Percentiles rank a stretch among this genome's conserved stretches.
Conservation (phyloP, 2,329 filamentous ascomycete species). For the Xylaria hypoxylon region DNA sequence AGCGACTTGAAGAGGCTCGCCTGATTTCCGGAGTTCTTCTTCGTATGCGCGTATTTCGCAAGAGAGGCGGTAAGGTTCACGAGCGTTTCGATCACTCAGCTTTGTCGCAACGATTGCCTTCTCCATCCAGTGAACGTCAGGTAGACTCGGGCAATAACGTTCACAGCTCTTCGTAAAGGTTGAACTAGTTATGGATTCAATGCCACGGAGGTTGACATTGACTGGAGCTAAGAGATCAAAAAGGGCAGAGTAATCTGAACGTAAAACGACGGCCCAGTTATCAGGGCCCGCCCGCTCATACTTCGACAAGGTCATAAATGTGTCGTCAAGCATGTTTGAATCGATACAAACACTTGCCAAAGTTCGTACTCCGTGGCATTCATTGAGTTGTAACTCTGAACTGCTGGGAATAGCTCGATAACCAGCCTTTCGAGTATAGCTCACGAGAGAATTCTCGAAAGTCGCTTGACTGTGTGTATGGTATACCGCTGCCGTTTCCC, state of each 20-base stretch:
- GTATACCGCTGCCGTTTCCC: slow-evolving; percentile 1
- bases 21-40: slow-evolving; percentile 12
- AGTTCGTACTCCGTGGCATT: slow-evolving; percentile 17
- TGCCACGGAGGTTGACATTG: slow-evolving; percentile 31
- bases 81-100: slow-evolving; percentile 4
- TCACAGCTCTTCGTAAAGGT: neutral
- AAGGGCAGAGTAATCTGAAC: slow-evolving; percentile 36
- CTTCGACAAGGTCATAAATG: slow-evolving; percentile 29
- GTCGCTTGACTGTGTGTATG: neutral
- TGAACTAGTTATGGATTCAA: slow-evolving; percentile 11
- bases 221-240: slow-evolving; percentile 37
- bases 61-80: slow-evolving; percentile 36
- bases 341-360: slow-evolving; percentile 31
- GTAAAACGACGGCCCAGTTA: slow-evolving; percentile 32
- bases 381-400: slow-evolving; percentile 5
- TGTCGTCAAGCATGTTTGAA: slow-evolving; percentile 25
- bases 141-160: slow-evolving; percentile 14
- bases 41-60: slow-evolving; percentile 31
- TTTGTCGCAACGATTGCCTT: slow-evolving; percentile 1
- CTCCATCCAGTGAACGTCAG: slow-evolving; percentile 37
- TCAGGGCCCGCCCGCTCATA: slow-evolving; percentile 13
- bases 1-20: slow-evolving; percentile 30
- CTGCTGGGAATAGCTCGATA: slow-evolving; percentile 13
- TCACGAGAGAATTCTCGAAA: neutral
- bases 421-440: slow-evolving; percentile 14